phyloP scores from a whole-genome alignment of 1,139 yeast species.

The Diutina sp. region DNA sequence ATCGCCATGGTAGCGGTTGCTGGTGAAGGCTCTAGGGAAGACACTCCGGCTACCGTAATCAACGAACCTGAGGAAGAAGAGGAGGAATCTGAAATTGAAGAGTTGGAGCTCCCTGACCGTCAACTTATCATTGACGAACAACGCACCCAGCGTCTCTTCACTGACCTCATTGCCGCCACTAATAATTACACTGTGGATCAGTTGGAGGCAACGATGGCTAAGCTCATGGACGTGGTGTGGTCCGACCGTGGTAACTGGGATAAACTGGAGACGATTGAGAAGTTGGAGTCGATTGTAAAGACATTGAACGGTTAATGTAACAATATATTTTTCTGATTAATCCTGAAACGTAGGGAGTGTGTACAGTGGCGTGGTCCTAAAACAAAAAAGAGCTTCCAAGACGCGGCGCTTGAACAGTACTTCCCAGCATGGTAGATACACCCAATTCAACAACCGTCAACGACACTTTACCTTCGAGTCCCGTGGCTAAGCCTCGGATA shows the following conservation, averaged over 20 bases:
- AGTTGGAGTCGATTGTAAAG: constrained; percentile 7
- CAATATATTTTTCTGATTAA: background rate
- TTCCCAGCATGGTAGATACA: background rate
- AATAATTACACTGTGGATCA: constrained; percentile 48
- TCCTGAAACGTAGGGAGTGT: background rate
- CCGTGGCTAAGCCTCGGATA: background rate
- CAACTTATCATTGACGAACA: constrained; percentile 10
- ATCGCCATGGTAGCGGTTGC: background rate
- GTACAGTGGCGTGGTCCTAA: background rate
- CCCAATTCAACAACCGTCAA: background rate
- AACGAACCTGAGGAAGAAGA: constrained; percentile 8
- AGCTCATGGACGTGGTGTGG: constrained; percentile 69
- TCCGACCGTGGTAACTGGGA: constrained; percentile 54
- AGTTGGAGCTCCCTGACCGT: constrained; percentile 7
- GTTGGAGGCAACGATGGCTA: constrained; percentile 63
- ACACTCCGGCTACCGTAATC: constrained; percentile 3
- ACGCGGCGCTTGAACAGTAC: background rate
- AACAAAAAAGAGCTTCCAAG: background rate
- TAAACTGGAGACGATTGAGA: constrained; percentile 29
- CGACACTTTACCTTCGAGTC: background rate
- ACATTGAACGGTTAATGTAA: background rate
- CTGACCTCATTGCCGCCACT: constrained; percentile 26
- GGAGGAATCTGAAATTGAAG: constrained; percentile 11
- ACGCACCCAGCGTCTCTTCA: constrained; percentile 11
- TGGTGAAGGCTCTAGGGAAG: too few species aligned